phyloP scores from a whole-genome alignment of 2,329 filamentous ascomycete species.

The Mycocentrospora acerina region DNA sequence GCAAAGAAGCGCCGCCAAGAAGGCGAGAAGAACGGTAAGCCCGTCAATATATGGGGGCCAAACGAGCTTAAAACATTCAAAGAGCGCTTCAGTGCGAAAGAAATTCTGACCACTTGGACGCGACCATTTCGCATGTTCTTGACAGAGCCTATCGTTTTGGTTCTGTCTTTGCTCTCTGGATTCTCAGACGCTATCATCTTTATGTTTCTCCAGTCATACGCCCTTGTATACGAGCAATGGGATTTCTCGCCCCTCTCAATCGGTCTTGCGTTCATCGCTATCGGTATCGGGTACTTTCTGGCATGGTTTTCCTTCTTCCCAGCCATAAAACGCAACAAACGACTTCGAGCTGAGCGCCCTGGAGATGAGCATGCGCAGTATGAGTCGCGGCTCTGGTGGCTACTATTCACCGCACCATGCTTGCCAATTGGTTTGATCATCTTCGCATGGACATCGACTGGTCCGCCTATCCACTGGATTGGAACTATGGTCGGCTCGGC shows the following conservation, averaged over 20 bases:
- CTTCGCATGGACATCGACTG: slow-evolving; percentile 70
- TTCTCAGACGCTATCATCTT: slow-evolving; percentile 79
- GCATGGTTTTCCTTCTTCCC: slow-evolving; percentile 64
- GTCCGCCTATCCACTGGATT: slow-evolving; percentile 68
- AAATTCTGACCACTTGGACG: slow-evolving; percentile 54
- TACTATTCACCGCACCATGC: slow-evolving; percentile 63
- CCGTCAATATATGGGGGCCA: slow-evolving; percentile 68
- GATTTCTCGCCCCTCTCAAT: slow-evolving; percentile 58
- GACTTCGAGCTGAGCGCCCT: slow-evolving; percentile 29
- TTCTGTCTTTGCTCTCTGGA: slow-evolving; percentile 69
- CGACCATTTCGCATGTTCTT: slow-evolving; percentile 72
- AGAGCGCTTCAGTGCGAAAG: slow-evolving; percentile 41
- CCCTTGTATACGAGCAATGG: slow-evolving; percentile 69
- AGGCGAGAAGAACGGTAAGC: slow-evolving; percentile 60
- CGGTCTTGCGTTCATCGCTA: slow-evolving; percentile 64
- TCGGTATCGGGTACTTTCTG: slow-evolving; percentile 63
- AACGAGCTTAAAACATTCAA: slow-evolving; percentile 61
- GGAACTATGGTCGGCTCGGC: slow-evolving; percentile 65
- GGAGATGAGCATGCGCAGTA: slow-evolving; percentile 36
- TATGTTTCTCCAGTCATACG: slow-evolving; percentile 73
- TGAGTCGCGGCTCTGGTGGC: slow-evolving; percentile 63
- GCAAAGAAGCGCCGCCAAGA: slow-evolving; percentile 71
- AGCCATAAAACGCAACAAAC: slow-evolving; percentile 45
- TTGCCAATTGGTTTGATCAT: slow-evolving; percentile 70
- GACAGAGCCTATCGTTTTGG: slow-evolving; percentile 73